Evolutionary conservation across 495 filamentous ascomycete genomes (phyloP).

Genomic region (Penicillium soppii): DNA sequence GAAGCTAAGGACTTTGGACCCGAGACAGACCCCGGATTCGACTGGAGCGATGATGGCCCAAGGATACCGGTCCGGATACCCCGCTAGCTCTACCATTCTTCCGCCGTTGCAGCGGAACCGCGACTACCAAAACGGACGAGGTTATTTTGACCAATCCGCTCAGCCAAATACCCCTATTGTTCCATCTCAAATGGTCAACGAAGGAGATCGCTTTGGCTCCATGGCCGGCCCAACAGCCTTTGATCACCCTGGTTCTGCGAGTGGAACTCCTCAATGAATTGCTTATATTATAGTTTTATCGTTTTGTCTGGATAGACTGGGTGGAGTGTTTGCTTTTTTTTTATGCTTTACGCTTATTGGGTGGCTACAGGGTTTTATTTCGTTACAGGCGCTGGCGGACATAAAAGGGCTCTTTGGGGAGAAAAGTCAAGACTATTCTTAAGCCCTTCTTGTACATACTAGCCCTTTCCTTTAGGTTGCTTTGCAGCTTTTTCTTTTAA

Average conservation of each 20-base stretch:
- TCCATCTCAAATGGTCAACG: slow-evolving; percentile 39
- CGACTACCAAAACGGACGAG: slow-evolving; percentile 31
- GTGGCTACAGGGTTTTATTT: slow-evolving; percentile 18
- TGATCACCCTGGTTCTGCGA: slow-evolving; percentile 33
- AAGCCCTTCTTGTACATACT: slow-evolving; percentile 27
- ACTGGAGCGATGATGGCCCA: slow-evolving; percentile 44
- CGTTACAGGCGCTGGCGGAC: slow-evolving; percentile 26
- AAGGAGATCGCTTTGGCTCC: slow-evolving; percentile 37
- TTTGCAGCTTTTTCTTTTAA: slow-evolving; percentile 9
- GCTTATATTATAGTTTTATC: slow-evolving; percentile 6
- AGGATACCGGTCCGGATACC: slow-evolving; percentile 39
- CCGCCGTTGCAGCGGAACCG: slow-evolving; percentile 42
- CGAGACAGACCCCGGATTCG: slow-evolving; percentile 39
- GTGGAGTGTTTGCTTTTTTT: slow-evolving; percentile 17
- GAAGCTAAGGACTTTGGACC: slow-evolving; percentile 28
- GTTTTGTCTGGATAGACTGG: slow-evolving; percentile 31
- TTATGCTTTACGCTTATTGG: slow-evolving; percentile 19
- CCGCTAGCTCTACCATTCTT: slow-evolving; percentile 34
- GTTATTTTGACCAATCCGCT: slow-evolving; percentile 37
- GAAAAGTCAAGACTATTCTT: slow-evolving; percentile 20
- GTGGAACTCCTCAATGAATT: slow-evolving; percentile 38
- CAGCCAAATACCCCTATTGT: slow-evolving; percentile 40
- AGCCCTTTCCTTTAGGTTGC: slow-evolving; percentile 5
- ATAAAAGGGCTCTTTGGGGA: slow-evolving; percentile 20
- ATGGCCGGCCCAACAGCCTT: slow-evolving; percentile 26